Evolutionary conservation across 768 basidiomycete species (phyloP).

Genomic region (Russula abietina): DNA sequence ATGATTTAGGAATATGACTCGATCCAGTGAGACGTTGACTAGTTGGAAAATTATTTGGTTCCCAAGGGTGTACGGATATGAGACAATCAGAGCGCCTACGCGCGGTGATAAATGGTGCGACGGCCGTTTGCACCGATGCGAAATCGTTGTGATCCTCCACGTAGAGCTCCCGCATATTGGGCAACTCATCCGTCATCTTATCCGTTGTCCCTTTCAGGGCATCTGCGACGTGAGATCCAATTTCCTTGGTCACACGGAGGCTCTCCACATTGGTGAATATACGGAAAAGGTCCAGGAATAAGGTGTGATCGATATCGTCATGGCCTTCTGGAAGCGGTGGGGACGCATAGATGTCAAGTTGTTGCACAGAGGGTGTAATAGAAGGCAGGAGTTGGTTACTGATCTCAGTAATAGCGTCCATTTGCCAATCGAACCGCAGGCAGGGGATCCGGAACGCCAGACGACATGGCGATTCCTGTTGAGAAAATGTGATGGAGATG

Average conservation of each 20-base stretch:
- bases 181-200: not conserved
- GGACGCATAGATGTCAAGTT: not conserved
- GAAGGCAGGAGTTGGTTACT: not conserved
- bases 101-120: not conserved
- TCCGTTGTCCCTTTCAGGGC: not conserved
- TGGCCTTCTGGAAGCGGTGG: not conserved
- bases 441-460: not conserved
- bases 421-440: not conserved
- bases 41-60: not conserved
- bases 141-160: not conserved
- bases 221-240: not conserved
- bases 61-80: not conserved
- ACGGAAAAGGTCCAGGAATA: not conserved
- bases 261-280: not conserved
- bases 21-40: not conserved
- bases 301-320: not conserved
- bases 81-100: not conserved
- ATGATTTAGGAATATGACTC: not conserved
- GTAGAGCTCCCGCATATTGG: not conserved
- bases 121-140: not conserved
- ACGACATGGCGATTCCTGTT: not conserved
- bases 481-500: constrained; percentile 4
- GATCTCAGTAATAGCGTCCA: not conserved
- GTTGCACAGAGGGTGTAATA: not conserved
- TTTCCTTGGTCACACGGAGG: constrained; percentile 1